A percentile compares a stretch with the other conserved stretches of the same genome.
phyloP scores from a whole-genome alignment of 805 yeast genomes.

The Saccharomycopsis sp. region DNA sequence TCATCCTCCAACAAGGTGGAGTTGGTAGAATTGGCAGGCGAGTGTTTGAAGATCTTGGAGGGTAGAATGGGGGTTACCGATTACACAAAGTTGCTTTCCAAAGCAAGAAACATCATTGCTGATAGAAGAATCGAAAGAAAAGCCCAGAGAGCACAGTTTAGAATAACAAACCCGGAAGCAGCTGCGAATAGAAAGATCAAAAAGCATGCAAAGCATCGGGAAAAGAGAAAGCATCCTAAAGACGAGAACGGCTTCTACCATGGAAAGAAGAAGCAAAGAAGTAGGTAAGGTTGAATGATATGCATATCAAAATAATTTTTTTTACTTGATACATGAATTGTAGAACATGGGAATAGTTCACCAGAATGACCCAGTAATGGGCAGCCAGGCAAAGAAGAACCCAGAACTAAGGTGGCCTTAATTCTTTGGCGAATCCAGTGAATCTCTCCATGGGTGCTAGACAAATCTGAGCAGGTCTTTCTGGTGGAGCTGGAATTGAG shows the following conservation, averaged over 20 bases:
- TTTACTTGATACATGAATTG: too few species aligned
- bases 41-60: conserved; percentile 61
- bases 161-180: conserved; percentile 68
- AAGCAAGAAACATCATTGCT: conserved; percentile 52
- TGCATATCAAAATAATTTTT: too few species aligned
- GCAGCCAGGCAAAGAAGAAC: too few species aligned
- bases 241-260: conserved; percentile 73
- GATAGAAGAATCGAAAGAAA: conserved; percentile 67
- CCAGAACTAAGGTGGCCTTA: too few species aligned
- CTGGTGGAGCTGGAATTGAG: too few species aligned
- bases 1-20: conserved; percentile 43
- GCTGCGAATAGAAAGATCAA: conserved; percentile 72
- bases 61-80: conserved; percentile 61
- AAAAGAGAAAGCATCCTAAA: conserved; percentile 63
- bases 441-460: too few species aligned
- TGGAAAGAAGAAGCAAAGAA: conserved; percentile 42
- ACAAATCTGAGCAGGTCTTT: too few species aligned
- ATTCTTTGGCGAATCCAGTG: too few species aligned
- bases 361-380: too few species aligned
- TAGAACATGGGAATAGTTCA: too few species aligned
- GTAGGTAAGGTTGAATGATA: too few species aligned
- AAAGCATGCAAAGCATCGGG: conserved; percentile 68
- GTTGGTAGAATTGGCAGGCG: conserved; percentile 44
- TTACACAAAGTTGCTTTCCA: conserved; percentile 51
- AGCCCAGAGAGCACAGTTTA: conserved; percentile 65